Base-by-base conservation (phyloP, 225 moss, liverwort and hornwort species). In the Lunularia cruciata region DNA sequence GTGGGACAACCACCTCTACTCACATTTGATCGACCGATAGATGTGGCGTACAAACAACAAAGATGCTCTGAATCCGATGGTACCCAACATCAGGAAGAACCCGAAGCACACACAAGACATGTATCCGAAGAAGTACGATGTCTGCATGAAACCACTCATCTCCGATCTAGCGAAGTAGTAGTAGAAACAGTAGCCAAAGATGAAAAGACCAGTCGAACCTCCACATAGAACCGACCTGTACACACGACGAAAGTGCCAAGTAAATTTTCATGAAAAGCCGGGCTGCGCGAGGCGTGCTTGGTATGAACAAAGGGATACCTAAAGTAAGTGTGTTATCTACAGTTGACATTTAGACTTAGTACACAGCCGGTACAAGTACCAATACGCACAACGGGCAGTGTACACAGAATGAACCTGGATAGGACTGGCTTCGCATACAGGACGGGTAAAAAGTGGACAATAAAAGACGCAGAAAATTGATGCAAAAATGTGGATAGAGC, bases 21-120 rank as follows among this genome's bases (percentile, higher is more conserved):
- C 95, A 75, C 95, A 95, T 76, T 95, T 95, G 73, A 95, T 95
- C 8, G 92, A 92, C 65, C 92, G 89, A 69, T 95, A 95, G 69
- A 95, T 95, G 58, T 95, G 95, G 5, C 95, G 92, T 47, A 95
- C 95, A 76, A 95, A 95, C 74, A 95, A 79, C 52, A 88, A 83
- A 0, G 95, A 95, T 34, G 92, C 87, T 65, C 90, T 92, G 72
- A 92, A 95, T 42, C 92, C 95, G 70, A 95, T 83, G n/a, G 86
- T 90, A 53, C 92, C 92, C 59, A 95, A 66, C 95, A 95, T 92
- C 49, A 95, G 83, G 87, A 95, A 95, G 72, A 95, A 95, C 48
- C 95, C 95, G n/a, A 88, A 90, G 81, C 95, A 95, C 53, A 92
- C 86, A 72, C 95, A 95, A n/a, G 88, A 84, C 95, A 95, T 95